Base-by-base conservation (phyloP, 352 stramenopile genomes). In the Phytopythium aichiense region DNA sequence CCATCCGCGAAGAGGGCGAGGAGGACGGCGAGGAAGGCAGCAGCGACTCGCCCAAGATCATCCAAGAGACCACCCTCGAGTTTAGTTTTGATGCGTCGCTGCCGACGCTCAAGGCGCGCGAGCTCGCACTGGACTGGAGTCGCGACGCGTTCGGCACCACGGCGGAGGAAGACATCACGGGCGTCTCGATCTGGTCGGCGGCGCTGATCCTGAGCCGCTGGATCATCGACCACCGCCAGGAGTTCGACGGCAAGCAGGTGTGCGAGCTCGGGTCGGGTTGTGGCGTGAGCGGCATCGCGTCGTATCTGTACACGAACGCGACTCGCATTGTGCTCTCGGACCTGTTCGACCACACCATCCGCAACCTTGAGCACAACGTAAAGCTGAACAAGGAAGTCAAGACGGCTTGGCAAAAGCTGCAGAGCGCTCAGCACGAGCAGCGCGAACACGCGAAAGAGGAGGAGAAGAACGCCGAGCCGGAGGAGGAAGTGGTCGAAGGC, bases 181-280 rank as follows among this genome's bases (percentile, higher is more conserved):
- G 87, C 20, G 84, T 96, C 12, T 92, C 84, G 18, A 92, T 94
- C 59, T 96, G 87, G 87, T 96, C 87, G n/a, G 87, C 87, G 42
- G 87, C 87, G 30, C 69, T 96, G 1, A 82, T 96, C 48, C 59
- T 96, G 31, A 91, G 81, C 75, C 85, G 85, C 23, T 96, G 85
- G 85, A 68, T 96, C 52, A 79, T 96, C 33, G 79, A 89, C 49
- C 69, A 92, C 45, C 71, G 74, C 16, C 61, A 69, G 1, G 43
- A 81, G 7, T 96, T 94, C 56, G 68, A 77, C 11, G 72, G 72
- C 50, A 96, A 94, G 60, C 65, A 81, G 23, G 85, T 96, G 13
- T 94, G 84, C 33, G 87, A 96, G 59, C 67, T 96, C 1, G 87
- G 87, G 42, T 88, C 87, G 11, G 87, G 87, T 37, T 94, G 85